Percentiles rank a stretch among this genome's conserved stretches.
Conservation (phyloP, 805 yeast genomes). For the Vanderwaltozyma tropicalis region DNA sequence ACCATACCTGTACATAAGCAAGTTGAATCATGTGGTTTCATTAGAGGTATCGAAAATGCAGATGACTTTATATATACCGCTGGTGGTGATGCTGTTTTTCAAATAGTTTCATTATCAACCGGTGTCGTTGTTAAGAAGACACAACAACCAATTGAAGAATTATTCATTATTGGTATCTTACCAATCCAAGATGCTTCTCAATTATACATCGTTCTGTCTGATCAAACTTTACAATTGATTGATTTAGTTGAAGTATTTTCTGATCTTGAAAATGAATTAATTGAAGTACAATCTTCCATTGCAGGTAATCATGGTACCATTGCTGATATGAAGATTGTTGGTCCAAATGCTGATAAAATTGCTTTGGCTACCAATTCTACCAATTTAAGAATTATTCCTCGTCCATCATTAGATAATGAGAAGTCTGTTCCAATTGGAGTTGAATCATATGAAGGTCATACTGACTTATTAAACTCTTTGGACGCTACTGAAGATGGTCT, state of each 20-base stretch:
- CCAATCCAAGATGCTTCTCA: slow-evolving; percentile 28
- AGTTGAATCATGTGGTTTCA: slow-evolving; percentile 60
- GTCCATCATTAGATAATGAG: slow-evolving; percentile 4
- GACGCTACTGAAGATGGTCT: slow-evolving; percentile 70
- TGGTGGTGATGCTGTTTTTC: slow-evolving; percentile 64
- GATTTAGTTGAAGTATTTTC: slow-evolving; percentile 27
- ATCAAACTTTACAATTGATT: slow-evolving; percentile 64
- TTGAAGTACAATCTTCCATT: slow-evolving; percentile 44
- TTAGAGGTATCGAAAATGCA: slow-evolving; percentile 20
- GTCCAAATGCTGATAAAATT: slow-evolving; percentile 44
- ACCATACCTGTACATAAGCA: slow-evolving; percentile 68
- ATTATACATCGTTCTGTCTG: slow-evolving; percentile 56
- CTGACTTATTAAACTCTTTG: slow-evolving; percentile 70
- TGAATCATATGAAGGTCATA: slow-evolving; percentile 66
- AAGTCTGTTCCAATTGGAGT: slow-evolving; percentile 40
- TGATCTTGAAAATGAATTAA: slow-evolving; percentile 21
- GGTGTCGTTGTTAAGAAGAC: slow-evolving; percentile 37
- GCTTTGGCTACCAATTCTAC: slow-evolving; percentile 95
- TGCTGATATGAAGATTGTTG: slow-evolving; percentile 76
- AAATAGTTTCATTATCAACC: slow-evolving; percentile 47
- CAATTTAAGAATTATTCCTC: slow-evolving; percentile 61
- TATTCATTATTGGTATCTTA: slow-evolving; percentile 53
- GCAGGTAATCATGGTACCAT: slow-evolving; percentile 95
- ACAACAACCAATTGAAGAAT: slow-evolving; percentile 56
- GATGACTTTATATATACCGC: slow-evolving; percentile 51